A percentile compares a stretch with the other conserved stretches of the same genome.
phyloP scores from a whole-genome alignment of 2,329 filamentous ascomycete species.

The Sphaceloma murrayae region DNA sequence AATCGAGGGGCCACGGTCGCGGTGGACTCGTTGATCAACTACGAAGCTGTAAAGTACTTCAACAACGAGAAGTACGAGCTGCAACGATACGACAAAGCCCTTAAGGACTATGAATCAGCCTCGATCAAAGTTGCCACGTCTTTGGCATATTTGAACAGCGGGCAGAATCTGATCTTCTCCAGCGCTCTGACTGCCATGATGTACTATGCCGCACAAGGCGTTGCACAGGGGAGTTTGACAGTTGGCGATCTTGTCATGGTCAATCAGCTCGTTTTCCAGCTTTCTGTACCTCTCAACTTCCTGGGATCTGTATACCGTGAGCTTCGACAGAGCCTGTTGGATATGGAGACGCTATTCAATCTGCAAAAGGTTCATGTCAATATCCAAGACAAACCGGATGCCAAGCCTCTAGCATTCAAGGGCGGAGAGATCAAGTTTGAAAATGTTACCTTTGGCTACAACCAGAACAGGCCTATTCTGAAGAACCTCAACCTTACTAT shows the following conservation, averaged over 20 bases:
- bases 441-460: constrained; percentile 90
- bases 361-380: constrained; percentile 91
- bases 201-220: constrained; percentile 88
- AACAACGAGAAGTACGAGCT: constrained; percentile 98
- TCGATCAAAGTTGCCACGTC: constrained; percentile 97
- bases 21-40: constrained; percentile 95
- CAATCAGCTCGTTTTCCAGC: constrained; percentile 96
- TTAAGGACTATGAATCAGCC: constrained; percentile 79
- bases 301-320: constrained; percentile 96
- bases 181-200: constrained; percentile 92
- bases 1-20: constrained; percentile 92
- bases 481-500: constrained; percentile 79
- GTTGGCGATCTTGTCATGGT: constrained; percentile 98
- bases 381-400: constrained; percentile 67
- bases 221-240: constrained; percentile 69
- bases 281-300: constrained; percentile 94
- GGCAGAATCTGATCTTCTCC: constrained; percentile 96
- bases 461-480: constrained; percentile 75
- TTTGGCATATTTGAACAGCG: constrained; percentile 81
- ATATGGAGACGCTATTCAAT: constrained; percentile 98
- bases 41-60: constrained; percentile 98
- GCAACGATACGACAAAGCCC: constrained; percentile 74
- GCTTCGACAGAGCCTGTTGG: constrained; percentile 82
- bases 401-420: constrained; percentile 60
- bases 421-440: constrained; percentile 91